Evolutionary conservation across 345 rosid species (phyloP).

Genomic region (Eucalyptus viminalis): DNA sequence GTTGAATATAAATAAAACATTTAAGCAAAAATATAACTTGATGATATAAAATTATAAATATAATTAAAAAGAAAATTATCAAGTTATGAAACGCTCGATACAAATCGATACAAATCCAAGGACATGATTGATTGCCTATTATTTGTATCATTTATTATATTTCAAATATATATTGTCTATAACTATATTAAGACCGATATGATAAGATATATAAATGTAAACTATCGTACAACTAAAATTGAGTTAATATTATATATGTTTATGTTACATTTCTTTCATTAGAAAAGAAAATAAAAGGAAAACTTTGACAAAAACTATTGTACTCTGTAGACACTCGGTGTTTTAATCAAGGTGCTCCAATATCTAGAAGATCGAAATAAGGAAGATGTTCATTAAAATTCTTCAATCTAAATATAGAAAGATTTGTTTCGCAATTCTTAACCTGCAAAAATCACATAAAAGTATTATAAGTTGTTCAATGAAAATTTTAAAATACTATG

Average conservation of each 20-base stretch:
- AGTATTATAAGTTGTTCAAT: not conserved
- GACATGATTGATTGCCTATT: not conserved
- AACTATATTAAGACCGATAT: not conserved
- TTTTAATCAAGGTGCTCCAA: not conserved
- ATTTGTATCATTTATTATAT: not conserved
- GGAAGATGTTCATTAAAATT: not conserved
- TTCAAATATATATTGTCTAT: not conserved
- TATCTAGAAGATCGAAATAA: not conserved
- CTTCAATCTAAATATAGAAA: not conserved
- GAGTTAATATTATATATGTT: not conserved
- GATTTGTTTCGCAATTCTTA: not conserved
- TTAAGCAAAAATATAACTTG: not conserved
- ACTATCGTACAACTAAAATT: not conserved
- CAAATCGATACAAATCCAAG: accelerated
- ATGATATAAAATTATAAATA: not conserved
- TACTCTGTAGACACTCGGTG: accelerated
- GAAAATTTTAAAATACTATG: not conserved
- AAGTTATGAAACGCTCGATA: accelerated
- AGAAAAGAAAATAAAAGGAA: not conserved
- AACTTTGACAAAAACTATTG: not conserved
- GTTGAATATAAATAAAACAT: not conserved
- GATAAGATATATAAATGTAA: not conserved
- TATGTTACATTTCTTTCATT: not conserved
- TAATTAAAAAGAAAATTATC: not conserved
- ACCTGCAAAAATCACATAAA: not conserved